These are phyloP conservation scores for Stereocaulon alpinum DNA, from an alignment of 495 filamentous ascomycete species.

Conservation along the genomic window DNA sequence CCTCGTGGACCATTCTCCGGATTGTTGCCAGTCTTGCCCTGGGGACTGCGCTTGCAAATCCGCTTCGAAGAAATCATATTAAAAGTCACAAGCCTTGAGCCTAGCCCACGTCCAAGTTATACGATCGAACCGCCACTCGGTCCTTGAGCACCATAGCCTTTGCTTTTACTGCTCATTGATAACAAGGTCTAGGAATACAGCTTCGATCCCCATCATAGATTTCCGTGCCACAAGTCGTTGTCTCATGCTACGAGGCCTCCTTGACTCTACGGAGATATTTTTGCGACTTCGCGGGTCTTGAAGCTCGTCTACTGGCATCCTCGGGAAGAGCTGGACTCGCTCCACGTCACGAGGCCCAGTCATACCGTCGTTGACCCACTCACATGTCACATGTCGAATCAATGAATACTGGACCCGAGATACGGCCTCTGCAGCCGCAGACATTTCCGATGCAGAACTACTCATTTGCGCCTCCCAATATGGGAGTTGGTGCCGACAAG, in stretches of 20 bases:
- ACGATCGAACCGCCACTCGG: not conserved
- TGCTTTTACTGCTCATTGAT: not conserved
- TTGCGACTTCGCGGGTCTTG: not conserved
- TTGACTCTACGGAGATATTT: not conserved
- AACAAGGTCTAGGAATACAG: not conserved
- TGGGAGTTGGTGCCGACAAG: conserved; percentile 22
- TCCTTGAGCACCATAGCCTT: not conserved
- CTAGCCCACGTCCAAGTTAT: not conserved
- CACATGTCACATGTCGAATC: not conserved
- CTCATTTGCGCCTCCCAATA: conserved; percentile 37
- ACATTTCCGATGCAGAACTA: conserved; percentile 25
- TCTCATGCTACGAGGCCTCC: not conserved
- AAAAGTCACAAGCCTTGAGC: not conserved
- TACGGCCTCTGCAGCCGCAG: conserved; percentile 17
- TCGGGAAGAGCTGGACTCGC: not conserved
- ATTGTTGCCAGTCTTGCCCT: not conserved
- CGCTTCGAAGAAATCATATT: not conserved
- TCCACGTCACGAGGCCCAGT: not conserved
- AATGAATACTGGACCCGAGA: conserved; percentile 11
- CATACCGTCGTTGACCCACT: not conserved
- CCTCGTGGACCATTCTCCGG: not conserved
- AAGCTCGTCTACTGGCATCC: not conserved
- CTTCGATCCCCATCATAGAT: not conserved
- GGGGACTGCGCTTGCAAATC: not conserved
- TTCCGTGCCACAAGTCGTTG: not conserved